phyloP scores from a whole-genome alignment of 176 grass and related monocot species.

The Aegilops longissima region DNA sequence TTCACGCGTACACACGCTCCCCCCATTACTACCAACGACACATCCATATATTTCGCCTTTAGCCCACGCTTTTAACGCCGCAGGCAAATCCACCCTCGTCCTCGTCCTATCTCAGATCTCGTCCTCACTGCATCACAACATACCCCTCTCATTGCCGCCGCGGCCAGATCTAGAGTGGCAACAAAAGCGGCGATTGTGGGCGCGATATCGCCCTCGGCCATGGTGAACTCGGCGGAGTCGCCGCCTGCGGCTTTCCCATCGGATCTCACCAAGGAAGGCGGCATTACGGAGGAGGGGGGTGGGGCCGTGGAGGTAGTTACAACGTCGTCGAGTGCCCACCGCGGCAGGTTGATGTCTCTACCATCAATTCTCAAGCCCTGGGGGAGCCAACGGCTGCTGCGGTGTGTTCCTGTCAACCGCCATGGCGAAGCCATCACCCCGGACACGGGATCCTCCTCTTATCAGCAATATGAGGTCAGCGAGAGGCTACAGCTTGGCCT shows the following conservation, averaged over 20 bases:
- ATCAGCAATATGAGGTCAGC: conserved; percentile 30
- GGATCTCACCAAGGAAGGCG: conserved; percentile 50
- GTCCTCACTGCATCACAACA: conserved; percentile 20
- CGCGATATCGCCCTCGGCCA: conserved; percentile 24
- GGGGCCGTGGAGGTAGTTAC: neutral
- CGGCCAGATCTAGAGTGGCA: neutral
- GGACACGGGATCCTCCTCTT: conserved; percentile 17
- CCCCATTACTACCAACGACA: conserved; percentile 28
- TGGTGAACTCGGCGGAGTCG: conserved; percentile 51
- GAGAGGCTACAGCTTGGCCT: conserved; percentile 38
- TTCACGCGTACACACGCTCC: neutral
- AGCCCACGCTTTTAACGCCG: conserved; percentile 24
- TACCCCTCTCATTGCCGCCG: neutral
- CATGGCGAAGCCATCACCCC: conserved; percentile 19
- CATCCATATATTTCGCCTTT: conserved; percentile 32
- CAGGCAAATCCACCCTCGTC: neutral
- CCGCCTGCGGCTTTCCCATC: neutral
- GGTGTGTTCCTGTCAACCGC: conserved; percentile 40
- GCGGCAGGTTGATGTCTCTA: conserved; percentile 37
- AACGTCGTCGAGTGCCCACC: neutral
- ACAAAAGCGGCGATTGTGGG: neutral
- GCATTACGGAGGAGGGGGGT: neutral
- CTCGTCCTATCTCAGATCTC: neutral
- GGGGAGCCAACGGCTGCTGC: conserved; percentile 53
- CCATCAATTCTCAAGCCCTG: conserved; percentile 56